A percentile compares a stretch with the other conserved stretches of the same genome.
phyloP scores from a whole-genome alignment of 371 early-diverging fungal genomes.

The Mucor irregularis region DNA sequence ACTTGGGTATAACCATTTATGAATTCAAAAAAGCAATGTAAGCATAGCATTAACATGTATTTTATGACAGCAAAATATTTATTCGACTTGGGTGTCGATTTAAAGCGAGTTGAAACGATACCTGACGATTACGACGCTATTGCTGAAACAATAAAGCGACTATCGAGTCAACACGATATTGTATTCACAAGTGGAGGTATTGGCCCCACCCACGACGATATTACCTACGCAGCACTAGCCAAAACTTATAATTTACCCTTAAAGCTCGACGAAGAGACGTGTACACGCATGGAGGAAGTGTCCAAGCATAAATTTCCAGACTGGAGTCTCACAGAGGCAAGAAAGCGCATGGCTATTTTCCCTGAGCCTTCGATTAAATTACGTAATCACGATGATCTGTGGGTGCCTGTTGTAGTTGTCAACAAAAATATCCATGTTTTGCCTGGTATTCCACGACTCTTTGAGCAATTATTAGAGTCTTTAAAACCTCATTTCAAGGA shows the following conservation, averaged over 20 bases:
- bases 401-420: constrained; percentile 76
- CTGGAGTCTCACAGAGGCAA: constrained; percentile 47
- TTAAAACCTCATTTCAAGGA: constrained; percentile 32
- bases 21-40: neutral
- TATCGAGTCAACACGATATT: constrained; percentile 54
- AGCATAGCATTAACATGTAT: neutral
- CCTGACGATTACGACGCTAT: constrained; percentile 60
- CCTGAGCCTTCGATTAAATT: constrained; percentile 50
- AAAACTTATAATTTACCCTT: constrained; percentile 56
- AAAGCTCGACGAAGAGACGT: constrained; percentile 56
- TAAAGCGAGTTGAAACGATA: constrained; percentile 63
- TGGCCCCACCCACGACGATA: constrained; percentile 74
- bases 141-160: constrained; percentile 47
- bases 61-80: constrained; percentile 47
- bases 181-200: constrained; percentile 80
- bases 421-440: constrained; percentile 69
- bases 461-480: constrained; percentile 49
- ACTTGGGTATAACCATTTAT: constrained; percentile 57
- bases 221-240: constrained; percentile 72
- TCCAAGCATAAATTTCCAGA: constrained; percentile 12
- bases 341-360: constrained; percentile 71
- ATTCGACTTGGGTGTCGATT: constrained; percentile 62
- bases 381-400: constrained; percentile 48
- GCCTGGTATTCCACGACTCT: constrained; percentile 72
- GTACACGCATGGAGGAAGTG: constrained; percentile 51